A percentile compares a stretch with the other conserved stretches of the same genome.
Evolutionary conservation across 176 grass and related monocot species (phyloP).

Genomic region (Eragrostis curvula): DNA sequence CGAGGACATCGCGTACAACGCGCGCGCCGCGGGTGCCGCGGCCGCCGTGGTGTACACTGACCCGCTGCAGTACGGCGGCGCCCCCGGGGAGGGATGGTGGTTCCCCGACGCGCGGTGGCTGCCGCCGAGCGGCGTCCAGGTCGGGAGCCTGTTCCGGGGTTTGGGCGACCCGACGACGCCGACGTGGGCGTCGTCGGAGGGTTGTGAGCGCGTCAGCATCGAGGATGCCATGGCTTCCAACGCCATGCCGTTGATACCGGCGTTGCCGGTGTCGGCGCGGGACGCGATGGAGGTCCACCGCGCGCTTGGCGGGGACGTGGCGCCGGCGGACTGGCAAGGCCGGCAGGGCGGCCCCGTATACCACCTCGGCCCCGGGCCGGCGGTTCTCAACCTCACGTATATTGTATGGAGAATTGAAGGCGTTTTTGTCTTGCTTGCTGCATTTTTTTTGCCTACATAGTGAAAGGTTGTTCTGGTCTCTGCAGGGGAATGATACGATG

Average conservation of each 20-base stretch:
- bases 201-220: conserved; percentile 65
- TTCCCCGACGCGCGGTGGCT: conserved; percentile 71
- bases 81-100: conserved; percentile 10
- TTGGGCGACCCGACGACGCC: conserved; percentile 79
- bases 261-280: conserved; percentile 70
- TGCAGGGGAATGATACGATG: conserved; percentile 79
- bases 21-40: conserved; percentile 59
- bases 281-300: conserved; percentile 67
- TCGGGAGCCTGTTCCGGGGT: conserved; percentile 60
- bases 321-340: conserved; percentile 77
- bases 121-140: conserved; percentile 79
- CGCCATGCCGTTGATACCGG: conserved; percentile 68
- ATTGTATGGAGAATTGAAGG: conserved; percentile 40
- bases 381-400: conserved; percentile 76
- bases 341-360: conserved; percentile 49
- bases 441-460: neutral
- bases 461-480: neutral
- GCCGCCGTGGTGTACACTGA: conserved; percentile 77
- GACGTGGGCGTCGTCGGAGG: conserved; percentile 70
- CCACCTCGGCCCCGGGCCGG: conserved; percentile 74
- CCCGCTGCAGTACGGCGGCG: conserved; percentile 61
- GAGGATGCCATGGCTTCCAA: conserved; percentile 58
- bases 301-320: conserved; percentile 54
- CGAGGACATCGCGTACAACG: conserved; percentile 70
- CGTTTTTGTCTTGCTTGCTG: neutral